Base-by-base conservation (phyloP, 495 filamentous ascomycete species). In the Hypoxylon rickii region DNA sequence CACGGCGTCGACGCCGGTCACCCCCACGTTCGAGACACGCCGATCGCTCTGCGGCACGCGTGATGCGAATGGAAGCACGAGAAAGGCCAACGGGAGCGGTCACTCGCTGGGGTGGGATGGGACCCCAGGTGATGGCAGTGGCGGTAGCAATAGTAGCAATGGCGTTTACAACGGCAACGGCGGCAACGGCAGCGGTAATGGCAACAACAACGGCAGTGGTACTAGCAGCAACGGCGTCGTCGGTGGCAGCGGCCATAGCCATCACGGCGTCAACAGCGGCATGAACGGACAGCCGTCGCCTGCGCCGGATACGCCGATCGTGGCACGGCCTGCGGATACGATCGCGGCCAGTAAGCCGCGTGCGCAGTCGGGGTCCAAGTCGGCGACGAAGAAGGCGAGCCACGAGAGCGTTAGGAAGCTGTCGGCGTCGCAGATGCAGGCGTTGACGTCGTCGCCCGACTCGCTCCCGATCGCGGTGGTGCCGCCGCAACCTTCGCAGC, bases 391-490 rank as follows among this genome's bases (percentile, higher is more conserved):
- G 61, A 72, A 68, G 22, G 66, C 66, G 50, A 67, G 63, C 41
- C 68, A 70, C 15, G 71, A 69, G 29, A 77, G 71, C 37, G 65
- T 78, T 21, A 64, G 81, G 46, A 80, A 82, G 33, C 75, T 86
- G 20, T 84, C 82, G 0, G 79, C 81, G 1, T 76, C 73, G 50
- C 76, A 83, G 68, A 78, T 85, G 24, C 71, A 79, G 24, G 78
- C 79, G 32, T 63, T 86, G 32, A 78, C 80, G 0, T 71, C 75
- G 4, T 76, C 81, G 0, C 78, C 80, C 15, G 76, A 81, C 36
- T 80, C 75, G 13, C 63, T 82, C 0, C 79, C 78, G 16, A 64
- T 75, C 26, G 72, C 71, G 2, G 38, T 71, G 12, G 64, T 76
- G 6, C 51, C 66, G 2, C 54, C 20, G 13, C 55, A 52, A 20